Conservation (phyloP, 352 stramenopile species). For the Phytophthora sansomeana region DNA sequence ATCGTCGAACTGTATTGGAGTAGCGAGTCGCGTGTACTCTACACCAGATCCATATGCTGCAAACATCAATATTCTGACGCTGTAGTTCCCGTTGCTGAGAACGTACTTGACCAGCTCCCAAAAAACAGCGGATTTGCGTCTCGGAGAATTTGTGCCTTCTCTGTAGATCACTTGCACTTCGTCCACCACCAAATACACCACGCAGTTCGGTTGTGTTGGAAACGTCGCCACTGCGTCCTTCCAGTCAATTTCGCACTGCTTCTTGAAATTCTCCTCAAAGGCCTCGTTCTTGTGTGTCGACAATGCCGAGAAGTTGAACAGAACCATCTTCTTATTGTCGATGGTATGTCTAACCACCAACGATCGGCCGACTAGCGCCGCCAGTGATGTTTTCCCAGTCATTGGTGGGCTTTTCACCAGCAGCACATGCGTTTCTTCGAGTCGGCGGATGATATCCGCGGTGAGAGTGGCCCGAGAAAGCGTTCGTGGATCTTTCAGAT, state of each 20-base stretch:
- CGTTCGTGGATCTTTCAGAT: constrained; percentile 13
- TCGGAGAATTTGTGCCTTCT: constrained; percentile 3
- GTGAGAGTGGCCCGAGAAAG: constrained; percentile 3
- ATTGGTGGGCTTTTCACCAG: constrained; percentile 11
- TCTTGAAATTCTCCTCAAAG: constrained; percentile 11
- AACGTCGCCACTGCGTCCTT: not conserved
- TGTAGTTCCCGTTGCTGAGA: not conserved
- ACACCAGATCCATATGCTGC: constrained; percentile 5
- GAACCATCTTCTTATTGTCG: constrained; percentile 8
- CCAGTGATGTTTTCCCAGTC: constrained; percentile 19
- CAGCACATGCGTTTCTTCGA: constrained; percentile 14
- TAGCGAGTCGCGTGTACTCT: not conserved
- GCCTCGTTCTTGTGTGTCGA: not conserved
- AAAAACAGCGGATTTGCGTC: constrained; percentile 6
- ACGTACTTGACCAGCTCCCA: constrained; percentile 11
- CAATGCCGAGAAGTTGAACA: constrained; percentile 14
- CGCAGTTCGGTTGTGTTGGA: not conserved
- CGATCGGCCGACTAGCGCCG: not conserved
- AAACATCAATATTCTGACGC: constrained; percentile 17
- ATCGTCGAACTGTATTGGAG: constrained; percentile 4
- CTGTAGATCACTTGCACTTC: constrained; percentile 8
- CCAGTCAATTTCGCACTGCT: not conserved
- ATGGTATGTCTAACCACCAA: constrained; percentile 4
- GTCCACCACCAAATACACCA: constrained; percentile 18
- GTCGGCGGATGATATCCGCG: constrained; percentile 6